Conservation (phyloP, 177 flowering plant genomes). For the Vitis hybrid region DNA sequence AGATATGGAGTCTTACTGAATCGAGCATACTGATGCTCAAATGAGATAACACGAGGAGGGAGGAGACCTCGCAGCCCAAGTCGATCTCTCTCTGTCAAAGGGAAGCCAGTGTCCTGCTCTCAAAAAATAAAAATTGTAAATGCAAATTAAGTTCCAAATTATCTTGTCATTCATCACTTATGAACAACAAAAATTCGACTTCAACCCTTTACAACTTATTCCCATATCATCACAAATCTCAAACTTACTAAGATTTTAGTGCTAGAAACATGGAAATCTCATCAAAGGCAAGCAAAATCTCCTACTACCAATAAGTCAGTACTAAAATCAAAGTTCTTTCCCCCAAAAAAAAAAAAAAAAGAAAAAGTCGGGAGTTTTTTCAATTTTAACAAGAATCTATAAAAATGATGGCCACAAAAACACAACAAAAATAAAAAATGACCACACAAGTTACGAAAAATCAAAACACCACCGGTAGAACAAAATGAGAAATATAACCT, state of each 20-base stretch:
- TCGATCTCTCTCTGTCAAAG: slow-evolving; percentile 91
- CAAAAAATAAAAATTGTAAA: neutral
- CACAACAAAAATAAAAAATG: neutral
- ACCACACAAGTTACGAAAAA: neutral
- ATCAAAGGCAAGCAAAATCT: neutral
- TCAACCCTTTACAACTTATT: neutral
- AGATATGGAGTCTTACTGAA: slow-evolving; percentile 62
- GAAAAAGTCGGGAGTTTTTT: too few species aligned
- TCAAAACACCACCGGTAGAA: neutral
- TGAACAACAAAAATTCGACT: neutral
- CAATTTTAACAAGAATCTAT: too few species aligned
- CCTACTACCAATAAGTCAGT: neutral
- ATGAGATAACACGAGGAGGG: slow-evolving; percentile 95
- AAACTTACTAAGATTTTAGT: too few species aligned
- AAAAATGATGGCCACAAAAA: neutral
- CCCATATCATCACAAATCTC: too few species aligned
- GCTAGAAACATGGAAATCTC: too few species aligned
- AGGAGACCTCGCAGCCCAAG: slow-evolving; percentile 99
- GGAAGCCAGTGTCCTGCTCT: slow-evolving; percentile 94
- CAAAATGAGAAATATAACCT: slow-evolving; percentile 43
- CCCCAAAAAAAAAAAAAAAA: neutral
- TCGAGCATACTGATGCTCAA: slow-evolving; percentile 94
- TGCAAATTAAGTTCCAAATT: neutral
- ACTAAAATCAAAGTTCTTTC: too few species aligned
- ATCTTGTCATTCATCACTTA: neutral